Conservation (phyloP, 345 rosid genomes). For the Salix udensis region DNA sequence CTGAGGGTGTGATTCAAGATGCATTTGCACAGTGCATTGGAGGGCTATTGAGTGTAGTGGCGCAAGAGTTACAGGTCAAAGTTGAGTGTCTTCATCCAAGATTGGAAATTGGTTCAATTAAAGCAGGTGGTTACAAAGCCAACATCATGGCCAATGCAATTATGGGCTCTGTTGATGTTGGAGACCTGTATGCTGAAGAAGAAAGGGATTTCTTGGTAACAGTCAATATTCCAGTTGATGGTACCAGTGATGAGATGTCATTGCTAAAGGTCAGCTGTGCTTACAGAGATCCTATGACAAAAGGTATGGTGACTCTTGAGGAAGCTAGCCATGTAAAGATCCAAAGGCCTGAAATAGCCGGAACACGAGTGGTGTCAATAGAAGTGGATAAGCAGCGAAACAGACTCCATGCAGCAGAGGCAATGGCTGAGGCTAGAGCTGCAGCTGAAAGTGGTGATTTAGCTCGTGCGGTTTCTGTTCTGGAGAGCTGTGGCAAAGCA, state of each 20-base stretch:
- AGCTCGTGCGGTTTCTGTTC: slow-evolving; percentile 51
- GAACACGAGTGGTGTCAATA: slow-evolving; percentile 46
- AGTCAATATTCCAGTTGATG: slow-evolving; percentile 58
- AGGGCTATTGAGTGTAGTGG: slow-evolving; percentile 88
- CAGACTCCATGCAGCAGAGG: slow-evolving; percentile 77
- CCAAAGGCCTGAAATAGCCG: slow-evolving; percentile 49
- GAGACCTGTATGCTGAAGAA: slow-evolving; percentile 90
- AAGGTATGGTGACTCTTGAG: slow-evolving; percentile 47
- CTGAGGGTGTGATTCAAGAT: slow-evolving; percentile 79
- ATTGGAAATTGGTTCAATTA: slow-evolving; percentile 51
- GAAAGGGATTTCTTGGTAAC: slow-evolving; percentile 79
- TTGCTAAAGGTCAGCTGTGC: slow-evolving; percentile 64
- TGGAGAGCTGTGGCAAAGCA: slow-evolving; percentile 51
- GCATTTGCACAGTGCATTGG: slow-evolving; percentile 99
- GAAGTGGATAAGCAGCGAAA: slow-evolving; percentile 91
- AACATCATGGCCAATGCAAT: slow-evolving; percentile 37
- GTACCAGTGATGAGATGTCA: slow-evolving; percentile 35
- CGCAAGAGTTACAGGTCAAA: slow-evolving; percentile 69
- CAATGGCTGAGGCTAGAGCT: slow-evolving; percentile 70
- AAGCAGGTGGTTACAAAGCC: slow-evolving; percentile 69
- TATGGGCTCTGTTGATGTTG: slow-evolving; percentile 58
- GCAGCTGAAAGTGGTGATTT: slow-evolving; percentile 81
- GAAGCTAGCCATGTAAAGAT: slow-evolving; percentile 42
- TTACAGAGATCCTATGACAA: slow-evolving; percentile 66
- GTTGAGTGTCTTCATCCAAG: slow-evolving; percentile 50